Evolutionary conservation across 345 rosid species (phyloP).

Genomic region (Orychophragmus violaceus): DNA sequence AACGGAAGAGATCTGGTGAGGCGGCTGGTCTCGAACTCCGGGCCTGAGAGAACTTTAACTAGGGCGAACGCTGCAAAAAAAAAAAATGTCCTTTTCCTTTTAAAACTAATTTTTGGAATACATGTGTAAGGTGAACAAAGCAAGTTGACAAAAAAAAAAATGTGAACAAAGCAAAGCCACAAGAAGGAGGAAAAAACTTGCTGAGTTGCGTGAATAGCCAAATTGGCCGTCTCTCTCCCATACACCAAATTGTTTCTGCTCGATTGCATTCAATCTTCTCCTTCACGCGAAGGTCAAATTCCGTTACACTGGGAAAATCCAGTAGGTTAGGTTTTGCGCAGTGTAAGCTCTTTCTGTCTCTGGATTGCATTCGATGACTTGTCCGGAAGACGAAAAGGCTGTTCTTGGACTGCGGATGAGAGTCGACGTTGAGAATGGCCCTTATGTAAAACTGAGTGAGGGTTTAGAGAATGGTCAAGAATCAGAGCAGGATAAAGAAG

Average conservation of each 20-base stretch:
- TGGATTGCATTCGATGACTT: conserved; percentile 40
- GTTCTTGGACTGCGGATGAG: conserved; percentile 48
- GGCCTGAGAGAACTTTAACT: too few relatives aligned
- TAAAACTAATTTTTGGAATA: too few relatives aligned
- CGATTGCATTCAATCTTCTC: background rate
- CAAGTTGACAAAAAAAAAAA: too few relatives aligned
- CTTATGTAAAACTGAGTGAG: conserved; percentile 40
- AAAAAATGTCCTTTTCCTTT: too few relatives aligned
- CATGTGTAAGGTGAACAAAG: too few relatives aligned
- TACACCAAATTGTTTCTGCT: background rate
- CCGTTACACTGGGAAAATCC: background rate
- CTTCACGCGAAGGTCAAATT: background rate
- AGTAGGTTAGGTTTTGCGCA: conserved; percentile 8
- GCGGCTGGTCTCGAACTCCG: too few relatives aligned
- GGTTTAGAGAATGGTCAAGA: conserved; percentile 26
- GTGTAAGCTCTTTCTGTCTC: background rate
- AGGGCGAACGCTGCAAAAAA: too few relatives aligned
- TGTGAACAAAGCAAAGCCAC: background rate
- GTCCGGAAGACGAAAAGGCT: conserved; percentile 34
- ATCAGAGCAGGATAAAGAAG: background rate
- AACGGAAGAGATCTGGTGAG: too few relatives aligned
- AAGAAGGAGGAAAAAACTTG: background rate
- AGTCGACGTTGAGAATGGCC: conserved; percentile 28
- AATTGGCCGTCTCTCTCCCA: background rate
- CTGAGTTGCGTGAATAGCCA: background rate